A percentile compares a stretch with the other conserved stretches of the same genome.
These are phyloP conservation scores for Tephrocybe rancida DNA, from an alignment of 768 basidiomycete species.

Conservation along the genomic window DNA sequence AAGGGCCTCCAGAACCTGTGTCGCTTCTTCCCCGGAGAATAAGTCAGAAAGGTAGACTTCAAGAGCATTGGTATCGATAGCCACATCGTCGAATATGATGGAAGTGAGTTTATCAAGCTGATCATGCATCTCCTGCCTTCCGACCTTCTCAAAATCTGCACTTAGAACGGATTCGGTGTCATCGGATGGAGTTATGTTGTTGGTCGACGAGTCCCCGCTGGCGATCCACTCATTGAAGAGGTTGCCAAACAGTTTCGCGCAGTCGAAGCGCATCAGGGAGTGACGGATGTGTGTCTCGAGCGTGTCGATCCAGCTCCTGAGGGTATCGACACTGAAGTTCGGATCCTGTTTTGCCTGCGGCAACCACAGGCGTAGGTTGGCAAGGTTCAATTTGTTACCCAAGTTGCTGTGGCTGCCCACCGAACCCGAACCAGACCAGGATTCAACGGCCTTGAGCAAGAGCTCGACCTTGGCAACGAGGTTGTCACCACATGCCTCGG, in stretches of 20 bases:
- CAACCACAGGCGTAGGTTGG: slow-evolving; percentile 38
- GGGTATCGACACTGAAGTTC: slow-evolving; percentile 35
- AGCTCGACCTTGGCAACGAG: slow-evolving; percentile 33
- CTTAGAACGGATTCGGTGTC: slow-evolving; percentile 4
- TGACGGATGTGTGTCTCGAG: slow-evolving; percentile 42
- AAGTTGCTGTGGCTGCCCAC: slow-evolving; percentile 16
- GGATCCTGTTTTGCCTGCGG: slow-evolving; percentile 43
- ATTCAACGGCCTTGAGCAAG: slow-evolving; percentile 32
- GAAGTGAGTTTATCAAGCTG: slow-evolving; percentile 30
- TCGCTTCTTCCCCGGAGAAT: slow-evolving; percentile 35
- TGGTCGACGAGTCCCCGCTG: slow-evolving; percentile 41
- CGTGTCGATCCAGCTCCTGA: slow-evolving; percentile 37
- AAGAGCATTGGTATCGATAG: slow-evolving; percentile 33
- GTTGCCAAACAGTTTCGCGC: slow-evolving; percentile 41
- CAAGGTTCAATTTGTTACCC: slow-evolving; percentile 27
- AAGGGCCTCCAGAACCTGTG: slow-evolving; percentile 29
- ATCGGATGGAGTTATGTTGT: slow-evolving; percentile 17
- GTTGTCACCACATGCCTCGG: slow-evolving; percentile 22
- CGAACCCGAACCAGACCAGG: slow-evolving; percentile 37
- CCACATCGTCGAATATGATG: slow-evolving; percentile 40
- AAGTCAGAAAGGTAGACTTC: slow-evolving; percentile 36
- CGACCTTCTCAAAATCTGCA: slow-evolving; percentile 29
- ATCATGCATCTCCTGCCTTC: slow-evolving; percentile 43
- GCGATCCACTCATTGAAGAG: slow-evolving; percentile 47
- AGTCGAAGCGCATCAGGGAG: slow-evolving; percentile 38